Conservation (phyloP, 2,329 filamentous ascomycete species). For the Hypoxylon sp. region DNA sequence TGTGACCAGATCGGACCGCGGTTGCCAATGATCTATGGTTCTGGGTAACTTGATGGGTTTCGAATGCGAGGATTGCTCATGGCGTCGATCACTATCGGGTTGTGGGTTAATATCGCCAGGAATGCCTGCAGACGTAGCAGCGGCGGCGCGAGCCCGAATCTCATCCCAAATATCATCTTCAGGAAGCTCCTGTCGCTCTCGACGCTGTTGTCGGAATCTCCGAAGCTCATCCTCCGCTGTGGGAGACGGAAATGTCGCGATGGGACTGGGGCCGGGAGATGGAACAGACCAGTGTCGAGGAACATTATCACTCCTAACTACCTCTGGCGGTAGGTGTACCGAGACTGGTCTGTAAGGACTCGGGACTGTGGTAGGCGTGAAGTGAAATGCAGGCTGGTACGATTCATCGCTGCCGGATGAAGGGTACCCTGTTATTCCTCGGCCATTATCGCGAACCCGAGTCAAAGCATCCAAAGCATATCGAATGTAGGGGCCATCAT, state of each 20-base stretch:
- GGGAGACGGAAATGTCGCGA: slow-evolving; percentile 17
- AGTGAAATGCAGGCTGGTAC: slow-evolving; percentile 42
- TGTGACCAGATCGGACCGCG: slow-evolving; percentile 50
- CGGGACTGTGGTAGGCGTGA: slow-evolving; percentile 43
- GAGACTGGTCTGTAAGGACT: slow-evolving; percentile 37
- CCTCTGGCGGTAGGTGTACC: slow-evolving; percentile 26
- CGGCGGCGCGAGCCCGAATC: slow-evolving; percentile 3
- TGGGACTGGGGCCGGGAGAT: slow-evolving; percentile 28
- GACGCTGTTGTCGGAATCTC: slow-evolving; percentile 28
- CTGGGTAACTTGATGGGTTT: slow-evolving; percentile 45
- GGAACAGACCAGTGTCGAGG: slow-evolving; percentile 27
- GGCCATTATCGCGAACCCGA: slow-evolving; percentile 75
- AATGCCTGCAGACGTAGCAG: neutral
- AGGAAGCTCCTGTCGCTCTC: slow-evolving; percentile 20
- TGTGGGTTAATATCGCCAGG: slow-evolving; percentile 2
- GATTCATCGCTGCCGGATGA: slow-evolving; percentile 44
- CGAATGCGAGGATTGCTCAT: slow-evolving; percentile 10
- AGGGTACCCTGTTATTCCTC: slow-evolving; percentile 49
- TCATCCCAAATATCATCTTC: slow-evolving; percentile 10
- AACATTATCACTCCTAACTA: slow-evolving; percentile 2
- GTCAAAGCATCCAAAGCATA: slow-evolving; percentile 92
- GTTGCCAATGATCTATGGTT: slow-evolving; percentile 53
- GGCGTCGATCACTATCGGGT: neutral
- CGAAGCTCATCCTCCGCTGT: slow-evolving; percentile 32
- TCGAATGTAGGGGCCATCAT: slow-evolving; percentile 89